phyloP scores from a whole-genome alignment of 1,284 basidiomycete species.

The Cryptococcus sp. region DNA sequence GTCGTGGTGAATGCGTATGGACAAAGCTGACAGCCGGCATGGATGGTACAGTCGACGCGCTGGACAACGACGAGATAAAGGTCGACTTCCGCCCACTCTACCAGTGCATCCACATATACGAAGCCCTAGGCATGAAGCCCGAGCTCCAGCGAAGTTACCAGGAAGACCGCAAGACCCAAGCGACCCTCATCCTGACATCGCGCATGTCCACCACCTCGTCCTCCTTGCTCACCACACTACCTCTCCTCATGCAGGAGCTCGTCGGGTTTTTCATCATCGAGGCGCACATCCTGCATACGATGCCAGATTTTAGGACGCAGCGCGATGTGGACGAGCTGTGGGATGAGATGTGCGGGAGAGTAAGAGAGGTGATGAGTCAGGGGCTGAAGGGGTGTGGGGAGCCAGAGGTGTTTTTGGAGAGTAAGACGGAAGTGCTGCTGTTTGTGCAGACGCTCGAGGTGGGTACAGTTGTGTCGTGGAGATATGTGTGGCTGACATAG shows the following conservation, averaged over 20 bases:
- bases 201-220: conserved; percentile 49
- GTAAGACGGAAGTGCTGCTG: conserved; percentile 77
- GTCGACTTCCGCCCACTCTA: conserved; percentile 95
- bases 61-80: conserved; percentile 81
- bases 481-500: not conserved
- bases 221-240: conserved; percentile 53
- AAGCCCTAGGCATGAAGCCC: conserved; percentile 79
- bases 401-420: conserved; percentile 74
- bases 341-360: conserved; percentile 78
- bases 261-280: conserved; percentile 99
- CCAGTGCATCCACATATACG: conserved; percentile 96
- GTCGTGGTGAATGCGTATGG: no score
- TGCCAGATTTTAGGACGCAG: conserved; percentile 74
- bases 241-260: conserved; percentile 77
- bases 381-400: conserved; percentile 74
- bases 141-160: conserved; percentile 91
- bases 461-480: conserved; percentile 17
- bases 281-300: conserved; percentile 83
- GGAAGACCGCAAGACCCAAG: conserved; percentile 94
- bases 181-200: conserved; percentile 83
- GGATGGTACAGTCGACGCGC: conserved; percentile 66
- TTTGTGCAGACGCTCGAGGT: conserved; percentile 95
- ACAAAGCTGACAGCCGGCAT: not conserved
- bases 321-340: conserved; percentile 93
- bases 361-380: conserved; percentile 71